Base-by-base conservation (phyloP, 2,329 filamentous ascomycete genomes). In the Emergomyces africanus region DNA sequence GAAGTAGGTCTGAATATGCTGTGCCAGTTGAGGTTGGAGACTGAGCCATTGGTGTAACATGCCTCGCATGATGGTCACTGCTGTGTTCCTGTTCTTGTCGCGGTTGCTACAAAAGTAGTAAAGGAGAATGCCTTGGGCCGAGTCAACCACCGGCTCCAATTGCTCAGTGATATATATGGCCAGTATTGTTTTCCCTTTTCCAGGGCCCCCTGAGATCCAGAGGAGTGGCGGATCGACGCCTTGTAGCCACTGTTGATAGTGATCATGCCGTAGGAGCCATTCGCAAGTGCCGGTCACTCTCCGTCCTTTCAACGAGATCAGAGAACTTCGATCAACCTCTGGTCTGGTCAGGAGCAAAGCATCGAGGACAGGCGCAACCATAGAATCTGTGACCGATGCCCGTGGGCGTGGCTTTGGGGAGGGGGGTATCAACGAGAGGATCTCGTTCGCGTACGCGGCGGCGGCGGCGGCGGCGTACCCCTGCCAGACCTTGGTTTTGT, bases 401-500 rank as follows among this genome's bases (percentile, higher is more conserved):
- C 60, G 20, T 54, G 60, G 54, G 44, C 61, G 53, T 57, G 30
- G 51, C 30, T 39, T 39, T 25, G 51, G 51, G 30, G 30, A 28
- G 8, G 49, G 20, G 54, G 54, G 39, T 2, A 57, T 57, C 37
- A 57, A 28, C 4, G 37, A 50, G 23, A 64, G 57, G 5, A 65
- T 39, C 55, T 68, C 66, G 41, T 64, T 68, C 1, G 66, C 61
- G 37, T 58, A 69, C 5, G 68, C 71, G 4, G 70, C 72, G 8
- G 66, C 72, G 4, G 61, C 67, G 2, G 60, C 66, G 1, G 67
- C 71, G 0, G 74, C 72, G 60, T 72, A 74, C 0, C 37, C 41
- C 23, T 75, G 71, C 74, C 72, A 76, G 2, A 41, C 35, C 12
- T 75, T 69, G 23, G 68, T 69, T 61, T 75, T 75, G 55, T 75